Percentiles rank a stretch among this genome's conserved stretches.
Evolutionary conservation across 306 rosid species (phyloP).

Genomic region (Pueraria montana): DNA sequence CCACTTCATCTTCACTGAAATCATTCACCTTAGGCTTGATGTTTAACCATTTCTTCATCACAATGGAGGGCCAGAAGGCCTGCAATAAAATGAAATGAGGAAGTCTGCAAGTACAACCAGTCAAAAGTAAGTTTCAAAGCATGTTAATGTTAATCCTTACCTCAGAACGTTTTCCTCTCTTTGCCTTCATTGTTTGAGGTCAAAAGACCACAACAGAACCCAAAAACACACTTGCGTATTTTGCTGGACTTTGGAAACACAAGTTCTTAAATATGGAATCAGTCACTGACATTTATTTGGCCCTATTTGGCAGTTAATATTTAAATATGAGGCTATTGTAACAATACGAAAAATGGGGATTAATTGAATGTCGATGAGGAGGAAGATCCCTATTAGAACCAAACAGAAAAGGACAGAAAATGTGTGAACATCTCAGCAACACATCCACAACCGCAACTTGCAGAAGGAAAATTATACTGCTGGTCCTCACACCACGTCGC

Average conservation of each 20-base stretch:
- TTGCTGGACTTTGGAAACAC: slow-evolving; percentile 49
- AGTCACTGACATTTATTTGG: slow-evolving; percentile 44
- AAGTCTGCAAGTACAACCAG: slow-evolving; percentile 13
- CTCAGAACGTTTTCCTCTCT: slow-evolving; percentile 80
- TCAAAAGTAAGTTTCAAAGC: slow-evolving; percentile 20
- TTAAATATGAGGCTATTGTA: slow-evolving; percentile 34
- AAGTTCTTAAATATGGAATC: slow-evolving; percentile 64
- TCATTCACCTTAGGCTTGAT: slow-evolving; percentile 90
- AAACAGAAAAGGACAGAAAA: slow-evolving; percentile 65
- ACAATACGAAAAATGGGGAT: slow-evolving; percentile 41
- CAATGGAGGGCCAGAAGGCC: slow-evolving; percentile 97
- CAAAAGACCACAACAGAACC: slow-evolving; percentile 48
- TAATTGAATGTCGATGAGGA: slow-evolving; percentile 41
- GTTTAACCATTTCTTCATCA: slow-evolving; percentile 98
- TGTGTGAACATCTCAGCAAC: slow-evolving; percentile 55
- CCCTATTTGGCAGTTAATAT: slow-evolving; percentile 40
- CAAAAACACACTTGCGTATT: slow-evolving; percentile 39
- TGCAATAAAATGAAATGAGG: slow-evolving; percentile 55
- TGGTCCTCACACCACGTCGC: slow-evolving; percentile 68
- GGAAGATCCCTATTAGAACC: slow-evolving; percentile 53
- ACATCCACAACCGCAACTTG: slow-evolving; percentile 81
- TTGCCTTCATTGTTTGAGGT: slow-evolving; percentile 70
- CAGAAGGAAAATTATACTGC: slow-evolving; percentile 52
- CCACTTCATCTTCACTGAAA: slow-evolving; percentile 97
- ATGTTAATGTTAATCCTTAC: slow-evolving; percentile 50